Evolutionary conservation across 352 stramenopile species (phyloP).

Genomic region (Phytophthora pini): DNA sequence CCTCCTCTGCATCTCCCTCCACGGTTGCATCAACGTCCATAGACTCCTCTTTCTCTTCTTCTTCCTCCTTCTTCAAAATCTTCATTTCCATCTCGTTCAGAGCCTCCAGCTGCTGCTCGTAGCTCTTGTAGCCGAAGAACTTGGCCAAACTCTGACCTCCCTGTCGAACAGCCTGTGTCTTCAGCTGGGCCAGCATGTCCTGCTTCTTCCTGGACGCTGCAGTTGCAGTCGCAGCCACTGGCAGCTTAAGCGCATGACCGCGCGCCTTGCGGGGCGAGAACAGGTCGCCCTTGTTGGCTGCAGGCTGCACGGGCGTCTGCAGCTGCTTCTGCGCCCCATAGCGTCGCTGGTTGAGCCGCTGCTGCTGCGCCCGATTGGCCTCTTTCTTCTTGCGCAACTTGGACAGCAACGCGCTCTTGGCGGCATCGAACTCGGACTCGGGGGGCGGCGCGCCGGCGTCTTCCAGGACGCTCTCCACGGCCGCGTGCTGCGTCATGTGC

Average conservation of each 20-base stretch:
- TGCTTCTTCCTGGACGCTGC: slow-evolving; percentile 61
- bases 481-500: slow-evolving; percentile 52
- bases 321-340: slow-evolving; percentile 32
- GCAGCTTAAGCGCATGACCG: slow-evolving; percentile 50
- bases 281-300: background rate
- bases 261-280: slow-evolving; percentile 51
- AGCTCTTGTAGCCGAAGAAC: slow-evolving; percentile 77
- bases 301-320: background rate
- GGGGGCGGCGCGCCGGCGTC: slow-evolving; percentile 26
- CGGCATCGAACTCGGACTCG: slow-evolving; percentile 58
- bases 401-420: slow-evolving; percentile 61
- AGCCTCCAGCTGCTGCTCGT: slow-evolving; percentile 72
- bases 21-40: too few species aligned
- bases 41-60: slow-evolving; percentile 17
- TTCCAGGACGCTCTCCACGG: slow-evolving; percentile 38
- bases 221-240: slow-evolving; percentile 44
- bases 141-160: slow-evolving; percentile 71
- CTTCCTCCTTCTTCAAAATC: slow-evolving; percentile 55
- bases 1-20: slow-evolving; percentile 15
- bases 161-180: slow-evolving; percentile 70
- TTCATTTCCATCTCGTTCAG: slow-evolving; percentile 70
- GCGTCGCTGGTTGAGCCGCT: slow-evolving; percentile 53
- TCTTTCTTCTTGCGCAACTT: slow-evolving; percentile 78
- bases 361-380: slow-evolving; percentile 49
- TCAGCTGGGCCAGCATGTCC: slow-evolving; percentile 59